Conservation (phyloP, 2,329 filamentous ascomycete genomes). For the Clarireedia homoeocarpa region DNA sequence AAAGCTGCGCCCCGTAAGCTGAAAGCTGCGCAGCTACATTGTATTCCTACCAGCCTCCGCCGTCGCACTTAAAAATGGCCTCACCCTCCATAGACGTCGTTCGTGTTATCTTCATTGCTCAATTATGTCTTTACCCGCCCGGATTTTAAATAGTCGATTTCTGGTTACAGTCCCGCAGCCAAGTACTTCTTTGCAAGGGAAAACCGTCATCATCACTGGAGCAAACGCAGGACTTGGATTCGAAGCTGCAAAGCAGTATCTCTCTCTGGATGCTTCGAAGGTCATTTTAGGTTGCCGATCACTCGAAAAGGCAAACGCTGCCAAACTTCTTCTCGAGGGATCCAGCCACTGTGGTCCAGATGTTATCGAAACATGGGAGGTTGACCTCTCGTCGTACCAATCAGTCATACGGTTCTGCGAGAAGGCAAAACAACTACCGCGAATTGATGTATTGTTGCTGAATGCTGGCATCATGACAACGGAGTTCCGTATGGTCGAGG, state of each 20-base stretch:
- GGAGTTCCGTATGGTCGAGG: constrained; percentile 17
- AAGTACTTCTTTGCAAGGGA: constrained; percentile 13
- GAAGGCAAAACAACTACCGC: constrained; percentile 3
- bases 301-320: constrained; percentile 14
- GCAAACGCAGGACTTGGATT: constrained; percentile 41
- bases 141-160: background rate
- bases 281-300: constrained; percentile 19
- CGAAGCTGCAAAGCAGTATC: constrained; percentile 34
- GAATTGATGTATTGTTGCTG: constrained; percentile 11
- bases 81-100: background rate
- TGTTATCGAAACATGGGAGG: constrained; percentile 13
- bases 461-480: constrained; percentile 13
- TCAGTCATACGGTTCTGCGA: constrained; percentile 11
- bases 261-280: constrained; percentile 21
- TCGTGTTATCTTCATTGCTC: background rate
- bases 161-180: constrained; percentile 14
- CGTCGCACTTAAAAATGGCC: background rate
- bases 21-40: no score
- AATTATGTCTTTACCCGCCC: background rate
- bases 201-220: constrained; percentile 40
- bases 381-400: constrained; percentile 12
- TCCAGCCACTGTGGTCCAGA: background rate
- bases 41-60: background rate
- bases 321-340: constrained; percentile 12
- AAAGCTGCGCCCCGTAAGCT: background rate